These are phyloP conservation scores for Vitellaria paradoxa DNA, from an alignment of 179 eudicot genomes.

Conservation along the genomic window DNA sequence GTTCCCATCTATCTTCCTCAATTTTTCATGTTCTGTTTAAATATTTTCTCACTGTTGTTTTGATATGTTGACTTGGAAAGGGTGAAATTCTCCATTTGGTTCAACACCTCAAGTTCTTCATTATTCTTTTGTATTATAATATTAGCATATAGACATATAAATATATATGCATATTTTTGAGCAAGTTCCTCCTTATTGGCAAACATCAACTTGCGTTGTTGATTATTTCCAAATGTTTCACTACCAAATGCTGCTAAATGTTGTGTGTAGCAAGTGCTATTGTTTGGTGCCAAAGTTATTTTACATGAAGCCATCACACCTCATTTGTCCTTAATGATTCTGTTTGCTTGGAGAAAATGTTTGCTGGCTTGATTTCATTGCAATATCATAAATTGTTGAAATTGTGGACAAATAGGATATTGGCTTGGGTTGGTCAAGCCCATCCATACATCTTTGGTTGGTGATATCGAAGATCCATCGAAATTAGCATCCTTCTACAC, in stretches of 20 bases:
- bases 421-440: too few relatives aligned
- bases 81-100: not conserved
- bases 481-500: slow-evolving; percentile 37
- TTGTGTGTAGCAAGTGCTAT: not conserved
- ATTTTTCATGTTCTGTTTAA: not conserved
- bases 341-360: not conserved
- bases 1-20: not conserved
- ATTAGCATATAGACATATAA: not conserved
- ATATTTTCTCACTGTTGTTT: not conserved
- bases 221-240: not conserved
- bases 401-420: too few relatives aligned
- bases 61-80: slow-evolving; percentile 9
- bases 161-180: not conserved
- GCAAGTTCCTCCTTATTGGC: not conserved
- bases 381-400: too few relatives aligned
- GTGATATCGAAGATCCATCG: slow-evolving; percentile 87
- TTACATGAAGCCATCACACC: not conserved
- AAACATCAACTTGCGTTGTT: not conserved
- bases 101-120: not conserved
- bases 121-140: slow-evolving; percentile 2
- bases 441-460: slow-evolving; percentile 41
- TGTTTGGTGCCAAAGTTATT: not conserved
- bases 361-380: too few relatives aligned
- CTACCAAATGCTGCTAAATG: not conserved
- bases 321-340: not conserved